Base-by-base conservation (phyloP, 2,329 filamentous ascomycete species). In the Colletotrichum paranaense region DNA sequence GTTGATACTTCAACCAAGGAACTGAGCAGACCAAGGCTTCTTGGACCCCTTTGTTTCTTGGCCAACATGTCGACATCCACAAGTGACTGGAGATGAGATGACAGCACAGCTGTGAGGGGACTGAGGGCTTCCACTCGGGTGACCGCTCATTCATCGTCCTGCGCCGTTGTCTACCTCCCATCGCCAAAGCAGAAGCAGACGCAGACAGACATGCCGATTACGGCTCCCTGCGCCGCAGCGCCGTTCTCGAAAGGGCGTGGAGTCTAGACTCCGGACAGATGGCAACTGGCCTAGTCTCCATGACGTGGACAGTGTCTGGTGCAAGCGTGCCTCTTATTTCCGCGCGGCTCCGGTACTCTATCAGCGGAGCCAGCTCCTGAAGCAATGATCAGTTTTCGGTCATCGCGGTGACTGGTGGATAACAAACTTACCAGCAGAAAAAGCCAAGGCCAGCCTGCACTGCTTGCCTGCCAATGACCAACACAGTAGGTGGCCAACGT, bases 351-450 rank as follows among this genome's bases (percentile, higher is more conserved):
- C 46, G 59, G 16, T 65, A 16, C 60, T 56, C 55, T 52, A n/a
- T 62, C 67, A 62, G 67, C 70, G 67, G 60, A 70, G 55, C 57
- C 69, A 9, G 30, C 38, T n/a, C 4, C 57, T 28, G 46, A 38
- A 57, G 67, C 67, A 46, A 57, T 49, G 55, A 65, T 65, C 46
- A 70, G 46, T 60, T 62, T 55, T 60, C 55, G 67, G 70, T 55
- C 70, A 19, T 28, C 12, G 55, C 56, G 67, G 60, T 32, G 62
- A 53, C 46, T 19, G 22, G 46, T 35, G 28, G 28, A 35, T 55
- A 16, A 12, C 28, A 22, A 26, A n/a, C 30, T 55, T 63, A 63
- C 14, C 28, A 49, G 19, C 42, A 49, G 19, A 49, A 22, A 49
- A 4, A 4, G 42, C 19, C 42, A 11, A 49, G 42, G 19, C 42